Percentiles rank a stretch among this genome's conserved stretches.
phyloP scores from a whole-genome alignment of 257 asterid genomes.

The Petunia secreta region DNA sequence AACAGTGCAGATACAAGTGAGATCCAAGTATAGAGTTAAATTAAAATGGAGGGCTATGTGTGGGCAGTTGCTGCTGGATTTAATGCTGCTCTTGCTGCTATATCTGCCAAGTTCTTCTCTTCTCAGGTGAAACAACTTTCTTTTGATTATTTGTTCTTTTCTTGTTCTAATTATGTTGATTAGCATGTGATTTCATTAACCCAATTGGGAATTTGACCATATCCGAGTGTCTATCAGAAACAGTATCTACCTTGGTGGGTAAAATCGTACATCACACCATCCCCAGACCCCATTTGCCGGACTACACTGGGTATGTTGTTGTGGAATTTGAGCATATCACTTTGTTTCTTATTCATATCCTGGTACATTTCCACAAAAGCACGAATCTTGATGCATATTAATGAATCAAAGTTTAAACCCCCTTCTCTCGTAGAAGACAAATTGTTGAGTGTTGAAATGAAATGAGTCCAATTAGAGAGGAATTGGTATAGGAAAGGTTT shows the following conservation, averaged over 20 bases:
- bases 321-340: neutral
- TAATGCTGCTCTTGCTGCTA: constrained; percentile 91
- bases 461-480: neutral
- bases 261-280: too few species aligned
- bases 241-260: too few species aligned
- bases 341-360: neutral
- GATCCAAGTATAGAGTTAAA: neutral
- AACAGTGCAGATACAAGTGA: neutral
- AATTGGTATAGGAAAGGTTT: neutral
- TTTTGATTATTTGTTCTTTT: neutral
- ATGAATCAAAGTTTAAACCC: too few species aligned
- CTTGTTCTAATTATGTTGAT: neutral
- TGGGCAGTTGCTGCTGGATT: constrained; percentile 89
- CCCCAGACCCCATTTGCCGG: too few species aligned
- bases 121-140: constrained; percentile 50
- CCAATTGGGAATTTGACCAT: neutral
- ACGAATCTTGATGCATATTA: neutral
- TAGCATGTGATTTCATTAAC: neutral
- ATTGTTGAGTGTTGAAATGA: neutral
- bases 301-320: too few species aligned
- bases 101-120: constrained; percentile 77
- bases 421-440: neutral
- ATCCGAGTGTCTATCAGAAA: too few species aligned
- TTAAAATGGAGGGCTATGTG: constrained; percentile 57
- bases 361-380: neutral